Conservation (phyloP, 176 grass and related monocot genomes). For the Dactylis glomerata region DNA sequence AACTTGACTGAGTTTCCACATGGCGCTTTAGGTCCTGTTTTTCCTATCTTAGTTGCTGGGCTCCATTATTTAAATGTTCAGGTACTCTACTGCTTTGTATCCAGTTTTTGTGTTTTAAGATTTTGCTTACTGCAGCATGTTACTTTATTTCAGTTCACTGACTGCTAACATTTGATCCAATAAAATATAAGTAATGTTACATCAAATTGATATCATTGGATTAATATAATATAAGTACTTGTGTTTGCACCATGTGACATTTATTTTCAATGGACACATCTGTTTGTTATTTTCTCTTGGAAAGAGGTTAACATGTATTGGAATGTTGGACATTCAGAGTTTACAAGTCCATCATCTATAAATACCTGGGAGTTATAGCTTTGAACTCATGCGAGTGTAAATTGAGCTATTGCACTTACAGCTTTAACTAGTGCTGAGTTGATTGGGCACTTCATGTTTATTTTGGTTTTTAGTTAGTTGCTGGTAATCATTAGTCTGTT, state of each 20-base stretch:
- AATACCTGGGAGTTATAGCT: background rate
- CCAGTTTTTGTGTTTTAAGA: slow-evolving; percentile 3
- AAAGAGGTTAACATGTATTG: background rate
- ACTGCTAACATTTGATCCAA: background rate
- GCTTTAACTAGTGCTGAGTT: background rate
- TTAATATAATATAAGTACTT: background rate
- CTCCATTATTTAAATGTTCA: slow-evolving; percentile 91
- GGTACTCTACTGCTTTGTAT: slow-evolving; percentile 42
- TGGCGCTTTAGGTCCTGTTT: slow-evolving; percentile 62
- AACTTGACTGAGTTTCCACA: slow-evolving; percentile 71
- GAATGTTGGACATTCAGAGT: background rate
- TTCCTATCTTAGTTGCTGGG: slow-evolving; percentile 80
- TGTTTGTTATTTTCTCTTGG: background rate
- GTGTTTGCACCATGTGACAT: background rate
- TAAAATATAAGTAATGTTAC: background rate
- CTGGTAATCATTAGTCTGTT: background rate
- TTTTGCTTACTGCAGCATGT: background rate
- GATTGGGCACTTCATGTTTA: slow-evolving; percentile 4
- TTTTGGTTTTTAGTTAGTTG: slow-evolving; percentile 20
- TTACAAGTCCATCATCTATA: background rate
- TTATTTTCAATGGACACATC: background rate
- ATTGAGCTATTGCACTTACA: background rate
- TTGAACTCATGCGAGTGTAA: background rate
- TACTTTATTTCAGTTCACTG: slow-evolving; percentile 8
- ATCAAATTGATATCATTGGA: background rate